Evolutionary conservation across 441 rosid genomes (phyloP).

Genomic region (Arabidopsis lyrata): DNA sequence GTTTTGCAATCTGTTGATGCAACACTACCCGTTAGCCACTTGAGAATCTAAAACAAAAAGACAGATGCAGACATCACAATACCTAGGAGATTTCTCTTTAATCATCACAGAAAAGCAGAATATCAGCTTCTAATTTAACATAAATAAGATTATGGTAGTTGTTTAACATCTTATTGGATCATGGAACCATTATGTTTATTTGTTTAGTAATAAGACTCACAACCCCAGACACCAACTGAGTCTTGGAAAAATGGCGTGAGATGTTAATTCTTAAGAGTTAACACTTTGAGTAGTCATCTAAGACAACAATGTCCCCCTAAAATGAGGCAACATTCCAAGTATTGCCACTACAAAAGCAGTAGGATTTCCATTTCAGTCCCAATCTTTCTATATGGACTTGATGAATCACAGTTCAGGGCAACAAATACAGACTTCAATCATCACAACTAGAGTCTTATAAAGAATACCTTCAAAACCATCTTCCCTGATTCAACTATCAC

Average conservation of each 20-base stretch:
- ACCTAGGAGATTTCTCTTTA: slow-evolving; percentile 1
- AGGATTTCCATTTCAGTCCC: neutral
- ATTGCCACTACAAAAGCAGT: slow-evolving; percentile 6
- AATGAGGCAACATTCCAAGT: slow-evolving; percentile 8
- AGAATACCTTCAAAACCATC: neutral
- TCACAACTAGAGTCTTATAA: neutral
- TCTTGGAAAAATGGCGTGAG: neutral
- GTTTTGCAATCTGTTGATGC: slow-evolving; percentile 69
- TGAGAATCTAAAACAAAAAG: neutral
- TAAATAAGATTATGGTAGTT: neutral
- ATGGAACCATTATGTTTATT: neutral
- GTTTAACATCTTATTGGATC: neutral
- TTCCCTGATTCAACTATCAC: neutral
- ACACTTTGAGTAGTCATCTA: neutral
- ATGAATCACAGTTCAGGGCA: neutral
- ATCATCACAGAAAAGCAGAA: slow-evolving; percentile 8
- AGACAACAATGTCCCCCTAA: neutral
- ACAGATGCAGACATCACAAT: slow-evolving; percentile 1
- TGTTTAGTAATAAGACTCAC: neutral
- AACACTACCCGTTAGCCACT: neutral
- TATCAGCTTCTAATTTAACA: neutral
- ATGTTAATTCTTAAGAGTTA: neutral
- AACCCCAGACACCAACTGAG: slow-evolving; percentile 7
- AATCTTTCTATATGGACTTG: neutral
- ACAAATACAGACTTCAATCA: neutral